Conservation (phyloP, 768 basidiomycete genomes). For the Erythrobasidium yunnanense region DNA sequence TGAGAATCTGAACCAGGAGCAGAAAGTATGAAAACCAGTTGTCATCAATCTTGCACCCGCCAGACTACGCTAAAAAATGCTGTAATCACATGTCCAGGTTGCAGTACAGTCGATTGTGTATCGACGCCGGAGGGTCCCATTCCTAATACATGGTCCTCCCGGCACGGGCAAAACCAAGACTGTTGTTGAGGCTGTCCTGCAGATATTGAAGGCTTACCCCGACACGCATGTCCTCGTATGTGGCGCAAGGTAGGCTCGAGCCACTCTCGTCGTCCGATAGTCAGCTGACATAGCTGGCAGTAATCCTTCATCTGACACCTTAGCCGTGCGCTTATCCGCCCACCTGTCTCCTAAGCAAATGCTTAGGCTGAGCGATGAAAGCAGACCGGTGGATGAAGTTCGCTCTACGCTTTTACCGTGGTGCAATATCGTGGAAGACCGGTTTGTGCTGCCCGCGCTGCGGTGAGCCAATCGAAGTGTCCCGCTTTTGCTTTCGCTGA, state of each 20-base stretch:
- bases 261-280: neutral
- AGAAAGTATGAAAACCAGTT: constrained; percentile 29
- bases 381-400: constrained; percentile 42
- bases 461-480: neutral
- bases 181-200: constrained; percentile 39
- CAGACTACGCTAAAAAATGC: neutral
- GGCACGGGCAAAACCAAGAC: constrained; percentile 39
- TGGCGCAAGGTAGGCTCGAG: constrained; percentile 39
- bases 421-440: constrained; percentile 34
- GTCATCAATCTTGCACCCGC: neutral
- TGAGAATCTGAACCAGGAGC: constrained; percentile 39
- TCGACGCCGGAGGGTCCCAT: constrained; percentile 34
- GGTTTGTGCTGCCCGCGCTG: constrained; percentile 33
- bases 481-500: neutral
- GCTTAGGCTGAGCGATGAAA: constrained; percentile 40
- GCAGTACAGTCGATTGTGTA: constrained; percentile 37
- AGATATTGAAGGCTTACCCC: constrained; percentile 38
- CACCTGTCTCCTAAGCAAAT: constrained; percentile 32
- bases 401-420: constrained; percentile 34
- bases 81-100: constrained; percentile 6
- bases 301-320: constrained; percentile 42
- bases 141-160: constrained; percentile 42
- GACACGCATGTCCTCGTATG: constrained; percentile 39
- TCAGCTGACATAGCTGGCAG: constrained; percentile 9
- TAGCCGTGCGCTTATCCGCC: constrained; percentile 38